Conservation (phyloP, 1,139 yeast genomes). For the Sugiyamaella paludigena region DNA sequence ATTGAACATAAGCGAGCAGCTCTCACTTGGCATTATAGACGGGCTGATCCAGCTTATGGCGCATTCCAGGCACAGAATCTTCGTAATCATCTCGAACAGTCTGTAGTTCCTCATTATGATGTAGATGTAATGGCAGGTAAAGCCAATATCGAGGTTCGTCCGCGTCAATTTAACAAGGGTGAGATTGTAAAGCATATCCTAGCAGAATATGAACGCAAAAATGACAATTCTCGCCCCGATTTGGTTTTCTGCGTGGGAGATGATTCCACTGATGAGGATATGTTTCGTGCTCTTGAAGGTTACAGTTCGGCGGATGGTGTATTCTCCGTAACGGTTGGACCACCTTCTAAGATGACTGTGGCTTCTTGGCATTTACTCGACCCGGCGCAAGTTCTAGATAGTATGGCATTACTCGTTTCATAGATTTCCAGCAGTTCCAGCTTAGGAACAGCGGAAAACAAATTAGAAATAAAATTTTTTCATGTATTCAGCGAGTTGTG, state of each 20-base stretch:
- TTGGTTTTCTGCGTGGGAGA: conserved; percentile 91
- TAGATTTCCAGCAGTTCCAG: too few relatives aligned
- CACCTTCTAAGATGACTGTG: conserved; percentile 82
- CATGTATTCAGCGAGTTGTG: too few relatives aligned
- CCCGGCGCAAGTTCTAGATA: conserved; percentile 82
- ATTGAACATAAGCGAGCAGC: conserved; percentile 92
- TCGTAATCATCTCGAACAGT: conserved; percentile 57
- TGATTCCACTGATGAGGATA: conserved; percentile 95
- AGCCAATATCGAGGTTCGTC: conserved; percentile 95
- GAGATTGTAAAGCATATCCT: conserved; percentile 86
- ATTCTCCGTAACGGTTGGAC: conserved; percentile 92
- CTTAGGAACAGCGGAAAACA: too few relatives aligned
- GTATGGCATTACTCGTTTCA: conserved; percentile 66
- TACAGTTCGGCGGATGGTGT: conserved; percentile 48
- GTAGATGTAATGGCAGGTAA: conserved; percentile 97
- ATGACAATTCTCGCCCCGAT: conserved; percentile 52
- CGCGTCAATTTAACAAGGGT: conserved; percentile 91
- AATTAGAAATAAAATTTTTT: too few relatives aligned
- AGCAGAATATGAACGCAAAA: conserved; percentile 27
- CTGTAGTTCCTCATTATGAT: conserved; percentile 66
- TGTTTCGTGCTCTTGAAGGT: conserved; percentile 73
- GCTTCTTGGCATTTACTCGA: conserved; percentile 88
- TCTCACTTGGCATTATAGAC: conserved; percentile 95
- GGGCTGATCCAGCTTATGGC: conserved; percentile 92
- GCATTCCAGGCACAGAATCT: conserved; percentile 78